Evolutionary conservation across 2,329 filamentous ascomycete species (phyloP).

Genomic region (Cytospora piceae): DNA sequence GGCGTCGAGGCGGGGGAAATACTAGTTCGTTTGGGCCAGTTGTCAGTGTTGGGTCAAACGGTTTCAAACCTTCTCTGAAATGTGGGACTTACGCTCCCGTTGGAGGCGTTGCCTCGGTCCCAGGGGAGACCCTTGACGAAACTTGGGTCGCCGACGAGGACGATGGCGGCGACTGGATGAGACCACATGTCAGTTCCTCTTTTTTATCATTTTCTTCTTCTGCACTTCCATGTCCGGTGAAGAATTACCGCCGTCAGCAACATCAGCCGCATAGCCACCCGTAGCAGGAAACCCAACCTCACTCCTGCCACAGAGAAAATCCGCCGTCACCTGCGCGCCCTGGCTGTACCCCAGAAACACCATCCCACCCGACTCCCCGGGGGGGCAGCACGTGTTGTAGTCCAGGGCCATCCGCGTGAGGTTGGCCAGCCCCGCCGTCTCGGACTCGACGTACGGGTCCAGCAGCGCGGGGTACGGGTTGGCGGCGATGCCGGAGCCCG

Average conservation of each 20-base stretch:
- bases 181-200: neutral
- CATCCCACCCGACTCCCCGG: conserved; percentile 34
- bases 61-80: too few relatives aligned
- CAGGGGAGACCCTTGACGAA: conserved; percentile 37
- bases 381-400: conserved; percentile 38
- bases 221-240: neutral
- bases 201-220: neutral
- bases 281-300: conserved; percentile 30
- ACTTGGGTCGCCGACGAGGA: conserved; percentile 44
- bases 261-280: conserved; percentile 27
- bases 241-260: conserved; percentile 30
- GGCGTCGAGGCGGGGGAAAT: conserved; percentile 31
- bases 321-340: conserved; percentile 38
- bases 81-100: conserved; percentile 34
- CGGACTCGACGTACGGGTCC: conserved; percentile 36
- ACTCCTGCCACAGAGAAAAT: conserved; percentile 37
- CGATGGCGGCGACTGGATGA: conserved; percentile 37
- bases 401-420: conserved; percentile 37
- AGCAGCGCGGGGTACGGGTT: conserved; percentile 41
- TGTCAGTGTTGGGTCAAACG: too few relatives aligned
- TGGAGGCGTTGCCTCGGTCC: conserved; percentile 39
- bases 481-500: conserved; percentile 40
- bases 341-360: conserved; percentile 42
- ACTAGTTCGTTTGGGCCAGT: too few relatives aligned
- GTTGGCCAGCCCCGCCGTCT: conserved; percentile 38